phyloP scores from a whole-genome alignment of 345 rosid species.

The Citrus unshiu region DNA sequence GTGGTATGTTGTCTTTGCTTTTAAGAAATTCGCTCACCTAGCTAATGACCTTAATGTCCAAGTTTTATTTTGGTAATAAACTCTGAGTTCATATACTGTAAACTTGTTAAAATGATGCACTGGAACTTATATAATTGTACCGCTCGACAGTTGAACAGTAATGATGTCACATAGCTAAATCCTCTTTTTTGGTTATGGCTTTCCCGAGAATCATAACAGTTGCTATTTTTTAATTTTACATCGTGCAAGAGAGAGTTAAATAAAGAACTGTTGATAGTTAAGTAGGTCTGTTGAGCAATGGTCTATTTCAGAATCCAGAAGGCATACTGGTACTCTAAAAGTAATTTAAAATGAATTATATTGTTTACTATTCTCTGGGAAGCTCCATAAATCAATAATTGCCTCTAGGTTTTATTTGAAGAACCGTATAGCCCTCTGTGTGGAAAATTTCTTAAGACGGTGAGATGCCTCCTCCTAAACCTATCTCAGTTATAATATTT shows the following conservation, averaged over 20 bases:
- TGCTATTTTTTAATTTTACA: background rate
- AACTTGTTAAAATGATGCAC: background rate
- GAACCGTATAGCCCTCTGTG: background rate
- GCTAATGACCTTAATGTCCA: slow-evolving; percentile 3
- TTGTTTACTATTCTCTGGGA: background rate
- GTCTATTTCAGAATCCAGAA: background rate
- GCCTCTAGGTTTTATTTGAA: background rate
- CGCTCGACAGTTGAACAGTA: background rate
- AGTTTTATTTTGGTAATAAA: background rate
- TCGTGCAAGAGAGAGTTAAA: background rate
- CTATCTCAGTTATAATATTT: background rate
- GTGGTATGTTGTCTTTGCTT: slow-evolving; percentile 55
- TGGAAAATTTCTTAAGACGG: background rate
- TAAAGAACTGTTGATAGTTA: background rate
- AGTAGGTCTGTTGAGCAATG: background rate
- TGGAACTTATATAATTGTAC: background rate
- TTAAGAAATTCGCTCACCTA: background rate
- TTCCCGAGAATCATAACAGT: background rate
- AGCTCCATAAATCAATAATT: background rate
- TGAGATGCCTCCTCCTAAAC: background rate
- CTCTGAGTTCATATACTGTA: background rate
- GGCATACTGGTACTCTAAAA: background rate
- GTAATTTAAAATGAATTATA: background rate
- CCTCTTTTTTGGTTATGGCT: background rate
- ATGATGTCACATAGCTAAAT: background rate